Conservation (phyloP, 2,329 filamentous ascomycete genomes). For the Fusarium duplospermum region DNA sequence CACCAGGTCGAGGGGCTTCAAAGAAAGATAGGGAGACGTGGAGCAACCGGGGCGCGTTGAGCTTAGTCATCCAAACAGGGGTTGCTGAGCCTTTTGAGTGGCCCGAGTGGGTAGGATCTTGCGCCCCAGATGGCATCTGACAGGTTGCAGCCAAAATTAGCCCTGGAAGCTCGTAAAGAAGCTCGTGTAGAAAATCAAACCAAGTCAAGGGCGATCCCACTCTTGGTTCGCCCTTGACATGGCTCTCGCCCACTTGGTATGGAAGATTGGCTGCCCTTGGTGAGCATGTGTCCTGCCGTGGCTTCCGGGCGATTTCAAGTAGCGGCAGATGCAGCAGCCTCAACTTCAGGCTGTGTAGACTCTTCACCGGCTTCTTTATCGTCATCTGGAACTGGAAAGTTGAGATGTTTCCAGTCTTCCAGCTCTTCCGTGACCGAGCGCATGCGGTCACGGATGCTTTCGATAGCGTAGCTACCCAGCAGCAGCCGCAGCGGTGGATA, state of each 20-base stretch:
- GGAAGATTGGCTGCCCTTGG: not conserved
- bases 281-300: not conserved
- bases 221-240: too few relatives aligned
- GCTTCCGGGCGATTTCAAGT: constrained; percentile 10
- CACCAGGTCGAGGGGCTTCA: constrained; percentile 32
- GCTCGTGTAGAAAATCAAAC: constrained; percentile 21
- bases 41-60: constrained; percentile 21
- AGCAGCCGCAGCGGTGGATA: constrained; percentile 89
- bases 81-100: not conserved
- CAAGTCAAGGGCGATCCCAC: not conserved
- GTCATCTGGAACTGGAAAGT: constrained; percentile 64
- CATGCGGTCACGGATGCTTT: constrained; percentile 91
- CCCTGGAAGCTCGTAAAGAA: constrained; percentile 24
- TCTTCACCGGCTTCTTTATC: constrained; percentile 41
- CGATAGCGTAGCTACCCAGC: constrained; percentile 93
- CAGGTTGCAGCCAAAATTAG: constrained; percentile 16
- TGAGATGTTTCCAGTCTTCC: constrained; percentile 91
- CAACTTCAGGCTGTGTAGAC: constrained; percentile 10
- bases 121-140: constrained; percentile 8
- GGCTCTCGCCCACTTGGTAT: constrained; percentile 3
- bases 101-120: constrained; percentile 5
- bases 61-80: constrained; percentile 36
- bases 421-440: constrained; percentile 94
- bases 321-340: constrained; percentile 15
- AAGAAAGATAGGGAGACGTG: constrained; percentile 34